Percentiles rank a stretch among this genome's conserved stretches.
phyloP scores from a whole-genome alignment of 352 stramenopile species.

The Pythium rishiriense region DNA sequence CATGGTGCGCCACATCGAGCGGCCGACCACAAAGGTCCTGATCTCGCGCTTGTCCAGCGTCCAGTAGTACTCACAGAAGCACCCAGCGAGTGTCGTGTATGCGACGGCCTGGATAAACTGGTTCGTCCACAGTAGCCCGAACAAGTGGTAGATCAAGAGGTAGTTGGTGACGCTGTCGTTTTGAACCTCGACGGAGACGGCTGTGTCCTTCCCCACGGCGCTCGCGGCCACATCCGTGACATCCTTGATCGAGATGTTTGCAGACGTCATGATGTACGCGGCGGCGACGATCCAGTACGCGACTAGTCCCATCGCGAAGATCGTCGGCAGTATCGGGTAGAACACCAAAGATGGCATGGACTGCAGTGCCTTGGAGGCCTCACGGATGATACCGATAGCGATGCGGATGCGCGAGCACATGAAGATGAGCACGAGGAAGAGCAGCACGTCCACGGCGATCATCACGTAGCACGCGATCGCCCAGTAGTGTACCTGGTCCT shows the following conservation, averaged over 20 bases:
- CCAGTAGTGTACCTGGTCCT: constrained; percentile 70
- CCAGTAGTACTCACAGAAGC: constrained; percentile 88
- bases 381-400: constrained; percentile 85
- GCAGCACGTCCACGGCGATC: constrained; percentile 56
- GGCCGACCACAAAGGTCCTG: constrained; percentile 43
- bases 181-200: constrained; percentile 40
- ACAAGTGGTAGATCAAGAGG: constrained; percentile 84
- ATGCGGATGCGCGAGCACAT: constrained; percentile 84
- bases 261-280: constrained; percentile 77
- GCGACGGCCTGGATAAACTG: constrained; percentile 83
- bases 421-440: constrained; percentile 75
- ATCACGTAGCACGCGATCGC: constrained; percentile 76
- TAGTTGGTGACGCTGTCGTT: constrained; percentile 77
- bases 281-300: constrained; percentile 78
- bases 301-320: constrained; percentile 66
- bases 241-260: constrained; percentile 49
- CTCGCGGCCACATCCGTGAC: constrained; percentile 33
- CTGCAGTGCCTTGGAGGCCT: constrained; percentile 79
- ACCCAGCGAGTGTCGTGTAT: constrained; percentile 75
- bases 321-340: constrained; percentile 69
- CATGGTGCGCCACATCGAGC: constrained; percentile 64
- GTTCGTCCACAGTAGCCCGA: constrained; percentile 81
- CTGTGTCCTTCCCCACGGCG: constrained; percentile 27
- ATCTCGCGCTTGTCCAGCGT: constrained; percentile 75
- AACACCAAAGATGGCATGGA: constrained; percentile 79